These are phyloP conservation scores for Lasiosphaeria hispida DNA, from an alignment of 495 filamentous ascomycete species.

Conservation along the genomic window DNA sequence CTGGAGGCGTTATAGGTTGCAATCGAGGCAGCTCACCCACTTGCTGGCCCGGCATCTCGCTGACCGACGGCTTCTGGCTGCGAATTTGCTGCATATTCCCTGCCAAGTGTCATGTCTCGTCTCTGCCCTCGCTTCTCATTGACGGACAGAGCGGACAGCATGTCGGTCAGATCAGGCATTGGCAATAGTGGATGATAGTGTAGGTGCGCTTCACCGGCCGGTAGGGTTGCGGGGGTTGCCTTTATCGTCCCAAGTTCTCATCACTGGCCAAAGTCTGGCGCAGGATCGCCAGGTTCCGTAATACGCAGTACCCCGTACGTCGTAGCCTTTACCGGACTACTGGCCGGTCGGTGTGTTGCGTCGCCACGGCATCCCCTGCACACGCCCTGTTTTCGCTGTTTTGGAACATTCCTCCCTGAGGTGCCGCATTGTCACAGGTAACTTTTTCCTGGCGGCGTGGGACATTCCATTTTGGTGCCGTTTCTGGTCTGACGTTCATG, in stretches of 20 bases:
- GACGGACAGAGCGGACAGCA: neutral
- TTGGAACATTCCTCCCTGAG: constrained; percentile 11
- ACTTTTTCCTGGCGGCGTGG: neutral
- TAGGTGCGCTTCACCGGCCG: constrained; percentile 7
- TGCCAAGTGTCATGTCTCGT: neutral
- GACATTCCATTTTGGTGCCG: constrained; percentile 5
- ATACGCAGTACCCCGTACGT: neutral
- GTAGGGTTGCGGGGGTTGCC: constrained; percentile 1
- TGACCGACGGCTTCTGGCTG: neutral
- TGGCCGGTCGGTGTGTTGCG: no score
- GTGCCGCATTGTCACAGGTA: constrained; percentile 11
- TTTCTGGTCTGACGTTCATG: constrained; percentile 9
- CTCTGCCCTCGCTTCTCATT: neutral
- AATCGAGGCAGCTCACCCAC: constrained; percentile 9
- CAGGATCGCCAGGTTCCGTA: constrained; percentile 9
- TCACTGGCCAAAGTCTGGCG: constrained; percentile 5
- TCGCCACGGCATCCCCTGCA: neutral
- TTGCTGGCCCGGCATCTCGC: constrained; percentile 6
- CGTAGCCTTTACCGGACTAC: constrained; percentile 4
- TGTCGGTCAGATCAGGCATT: no score
- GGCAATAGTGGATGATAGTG: neutral
- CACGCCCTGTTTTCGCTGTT: neutral
- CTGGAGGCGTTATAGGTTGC: constrained; percentile 1
- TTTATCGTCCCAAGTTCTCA: constrained; percentile 3
- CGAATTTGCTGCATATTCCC: constrained; percentile 1